phyloP scores from a whole-genome alignment of 441 rosid species.

The Populus hybrid region DNA sequence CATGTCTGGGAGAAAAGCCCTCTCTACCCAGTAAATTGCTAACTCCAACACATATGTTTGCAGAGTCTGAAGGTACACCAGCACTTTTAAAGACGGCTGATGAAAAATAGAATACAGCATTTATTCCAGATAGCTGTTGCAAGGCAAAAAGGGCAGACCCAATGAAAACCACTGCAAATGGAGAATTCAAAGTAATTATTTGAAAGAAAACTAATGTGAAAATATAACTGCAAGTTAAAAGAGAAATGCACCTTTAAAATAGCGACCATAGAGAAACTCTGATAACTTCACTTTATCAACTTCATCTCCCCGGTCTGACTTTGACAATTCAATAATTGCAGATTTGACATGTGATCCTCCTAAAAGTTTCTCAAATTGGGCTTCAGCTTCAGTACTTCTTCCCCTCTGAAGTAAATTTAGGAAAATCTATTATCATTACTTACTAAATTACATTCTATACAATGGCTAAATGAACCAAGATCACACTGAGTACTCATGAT shows the following conservation, averaged over 20 bases:
- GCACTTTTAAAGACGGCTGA: slow-evolving; percentile 89
- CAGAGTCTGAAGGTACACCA: slow-evolving; percentile 76
- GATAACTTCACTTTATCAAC: slow-evolving; percentile 58
- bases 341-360: slow-evolving; percentile 79
- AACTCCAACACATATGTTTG: slow-evolving; percentile 70
- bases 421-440: slow-evolving; percentile 17
- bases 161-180: slow-evolving; percentile 95
- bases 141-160: slow-evolving; percentile 96
- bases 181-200: slow-evolving; percentile 26
- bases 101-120: slow-evolving; percentile 86
- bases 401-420: slow-evolving; percentile 53
- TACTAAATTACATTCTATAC: slow-evolving; percentile 12
- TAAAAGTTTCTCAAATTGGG: slow-evolving; percentile 71
- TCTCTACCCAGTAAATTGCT: slow-evolving; percentile 64
- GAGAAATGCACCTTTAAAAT: slow-evolving; percentile 61
- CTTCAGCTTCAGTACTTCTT: slow-evolving; percentile 74
- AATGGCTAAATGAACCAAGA: neutral
- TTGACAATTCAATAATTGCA: slow-evolving; percentile 77
- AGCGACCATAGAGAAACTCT: slow-evolving; percentile 72
- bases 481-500: neutral
- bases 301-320: slow-evolving; percentile 63
- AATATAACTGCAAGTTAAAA: slow-evolving; percentile 11
- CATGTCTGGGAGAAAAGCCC: slow-evolving; percentile 18
- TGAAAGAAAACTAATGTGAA: slow-evolving; percentile 5
- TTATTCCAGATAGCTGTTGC: slow-evolving; percentile 98